These are phyloP conservation scores for Neckera pumila DNA, from an alignment of 225 moss, liverwort and hornwort genomes.

Conservation along the genomic window DNA sequence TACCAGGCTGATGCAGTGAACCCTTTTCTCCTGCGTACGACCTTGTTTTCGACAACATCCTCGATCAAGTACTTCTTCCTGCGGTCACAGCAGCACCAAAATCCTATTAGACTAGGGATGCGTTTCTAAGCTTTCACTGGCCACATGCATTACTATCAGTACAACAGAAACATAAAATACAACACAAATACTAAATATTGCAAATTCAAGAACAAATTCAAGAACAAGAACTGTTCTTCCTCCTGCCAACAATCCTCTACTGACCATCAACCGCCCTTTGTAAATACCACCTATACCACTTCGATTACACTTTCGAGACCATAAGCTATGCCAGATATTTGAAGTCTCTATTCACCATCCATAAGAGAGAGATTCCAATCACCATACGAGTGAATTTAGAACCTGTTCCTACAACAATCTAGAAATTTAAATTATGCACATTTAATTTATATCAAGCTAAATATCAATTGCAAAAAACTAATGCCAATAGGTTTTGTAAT, in stretches of 20 bases:
- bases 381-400: background rate
- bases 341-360: background rate
- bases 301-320: background rate
- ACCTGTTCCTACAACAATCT: background rate
- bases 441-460: background rate
- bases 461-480: background rate
- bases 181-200: background rate
- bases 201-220: background rate
- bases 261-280: background rate
- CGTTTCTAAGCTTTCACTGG: background rate
- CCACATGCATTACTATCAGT: background rate
- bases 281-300: background rate
- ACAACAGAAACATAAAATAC: background rate
- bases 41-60: slow-evolving; percentile 48
- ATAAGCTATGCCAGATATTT: background rate
- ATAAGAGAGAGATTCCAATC: background rate
- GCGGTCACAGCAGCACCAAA: slow-evolving; percentile 1
- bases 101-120: background rate
- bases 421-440: background rate
- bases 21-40: slow-evolving; percentile 46
- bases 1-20: slow-evolving; percentile 63
- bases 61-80: slow-evolving; percentile 66
- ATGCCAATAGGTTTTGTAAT: background rate
- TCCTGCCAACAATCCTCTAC: background rate
- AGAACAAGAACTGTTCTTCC: background rate